These are phyloP conservation scores for Tricholomella constricta DNA, from an alignment of 768 basidiomycete genomes.

Conservation along the genomic window DNA sequence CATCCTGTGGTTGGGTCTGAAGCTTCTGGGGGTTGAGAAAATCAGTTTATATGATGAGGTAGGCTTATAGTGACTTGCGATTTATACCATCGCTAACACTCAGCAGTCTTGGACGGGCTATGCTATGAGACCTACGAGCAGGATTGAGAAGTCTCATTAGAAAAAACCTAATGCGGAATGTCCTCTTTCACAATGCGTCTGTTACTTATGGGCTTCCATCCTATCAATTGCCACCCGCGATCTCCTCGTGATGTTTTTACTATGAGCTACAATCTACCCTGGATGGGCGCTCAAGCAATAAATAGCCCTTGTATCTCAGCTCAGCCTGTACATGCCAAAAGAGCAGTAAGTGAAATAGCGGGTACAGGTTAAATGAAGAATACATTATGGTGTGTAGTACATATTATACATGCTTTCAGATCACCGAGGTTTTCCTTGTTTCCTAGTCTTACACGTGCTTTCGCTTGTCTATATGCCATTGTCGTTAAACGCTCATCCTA, in stretches of 20 bases:
- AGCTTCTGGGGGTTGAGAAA: constrained; percentile 60
- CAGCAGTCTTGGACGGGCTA: constrained; percentile 96
- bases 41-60: constrained; percentile 95
- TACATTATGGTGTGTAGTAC: not conserved
- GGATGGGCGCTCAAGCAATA: not conserved
- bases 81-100: constrained; percentile 3
- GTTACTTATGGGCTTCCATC: too few relatives aligned
- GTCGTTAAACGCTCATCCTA: constrained; percentile 17
- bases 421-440: not conserved
- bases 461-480: not conserved
- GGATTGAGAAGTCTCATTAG: constrained; percentile 44
- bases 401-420: not conserved
- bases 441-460: not conserved
- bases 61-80: constrained; percentile 17
- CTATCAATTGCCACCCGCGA: too few relatives aligned
- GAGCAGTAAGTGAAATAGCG: too few relatives aligned
- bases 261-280: constrained; percentile 2
- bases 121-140: constrained; percentile 72
- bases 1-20: constrained; percentile 90
- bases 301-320: too few relatives aligned
- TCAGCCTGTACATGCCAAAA: too few relatives aligned
- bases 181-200: too few relatives aligned
- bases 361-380: not conserved
- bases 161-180: too few relatives aligned
- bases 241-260: too few relatives aligned